Evolutionary conservation across 163 green algal genomes (phyloP).

Genomic region (Coccomyxa subellipsoidea): DNA sequence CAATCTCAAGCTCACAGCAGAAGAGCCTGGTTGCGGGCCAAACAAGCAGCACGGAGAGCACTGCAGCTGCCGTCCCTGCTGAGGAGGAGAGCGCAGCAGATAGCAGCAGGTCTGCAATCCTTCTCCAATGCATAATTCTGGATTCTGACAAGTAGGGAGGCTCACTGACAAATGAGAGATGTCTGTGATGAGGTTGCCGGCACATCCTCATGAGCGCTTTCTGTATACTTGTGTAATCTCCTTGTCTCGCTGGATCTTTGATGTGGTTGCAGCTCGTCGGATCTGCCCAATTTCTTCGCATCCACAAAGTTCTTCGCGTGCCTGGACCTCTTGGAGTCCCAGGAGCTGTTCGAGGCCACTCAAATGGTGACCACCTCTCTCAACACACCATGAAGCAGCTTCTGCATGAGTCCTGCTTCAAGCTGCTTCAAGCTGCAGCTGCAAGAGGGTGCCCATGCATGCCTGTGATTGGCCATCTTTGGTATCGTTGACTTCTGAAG

Average conservation of each 20-base stretch:
- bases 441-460: too few relatives aligned
- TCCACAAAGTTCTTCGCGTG: slow-evolving; percentile 80
- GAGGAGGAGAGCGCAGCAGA: not conserved
- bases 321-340: slow-evolving; percentile 68
- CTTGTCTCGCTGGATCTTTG: too few relatives aligned
- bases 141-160: too few relatives aligned
- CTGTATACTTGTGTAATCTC: too few relatives aligned
- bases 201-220: too few relatives aligned
- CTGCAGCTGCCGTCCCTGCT: not conserved
- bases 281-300: slow-evolving; percentile 70
- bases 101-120: not conserved
- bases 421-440: not conserved
- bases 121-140: too few relatives aligned
- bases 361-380: slow-evolving; percentile 29
- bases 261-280: slow-evolving; percentile 16
- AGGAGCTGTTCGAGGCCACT: slow-evolving; percentile 61
- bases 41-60: not conserved
- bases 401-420: too few relatives aligned
- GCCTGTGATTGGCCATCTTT: too few relatives aligned
- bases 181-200: too few relatives aligned
- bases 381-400: not conserved
- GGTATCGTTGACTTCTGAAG: not conserved
- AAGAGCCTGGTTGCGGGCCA: not conserved
- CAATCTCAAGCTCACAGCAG: not conserved
- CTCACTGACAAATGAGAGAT: too few relatives aligned